These are phyloP conservation scores for Fusarium dlaminii DNA, from an alignment of 2,329 filamentous ascomycete genomes.

Conservation along the genomic window DNA sequence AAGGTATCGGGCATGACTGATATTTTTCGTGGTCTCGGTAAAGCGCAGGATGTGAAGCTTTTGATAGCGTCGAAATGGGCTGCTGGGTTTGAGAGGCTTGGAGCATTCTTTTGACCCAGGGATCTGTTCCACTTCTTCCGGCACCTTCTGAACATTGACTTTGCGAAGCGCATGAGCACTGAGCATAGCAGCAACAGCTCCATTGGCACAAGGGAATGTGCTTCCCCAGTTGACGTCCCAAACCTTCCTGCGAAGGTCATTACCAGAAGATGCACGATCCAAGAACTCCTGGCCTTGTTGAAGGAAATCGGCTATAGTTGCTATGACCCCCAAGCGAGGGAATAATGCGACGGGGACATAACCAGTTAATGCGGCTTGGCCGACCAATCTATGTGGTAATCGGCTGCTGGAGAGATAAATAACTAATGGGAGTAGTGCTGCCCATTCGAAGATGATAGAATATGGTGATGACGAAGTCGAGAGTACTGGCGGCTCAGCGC, in stretches of 20 bases:
- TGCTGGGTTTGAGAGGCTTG: not conserved
- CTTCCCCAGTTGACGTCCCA: not conserved
- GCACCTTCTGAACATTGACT: not conserved
- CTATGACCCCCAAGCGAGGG: not conserved
- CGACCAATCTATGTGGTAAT: not conserved
- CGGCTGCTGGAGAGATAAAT: not conserved
- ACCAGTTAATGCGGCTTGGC: not conserved
- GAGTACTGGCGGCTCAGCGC: not conserved
- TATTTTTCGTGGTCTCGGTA: not conserved
- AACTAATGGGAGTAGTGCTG: not conserved
- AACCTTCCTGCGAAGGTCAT: not conserved
- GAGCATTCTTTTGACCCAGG: not conserved
- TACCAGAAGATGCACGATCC: not conserved
- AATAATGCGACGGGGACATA: not conserved
- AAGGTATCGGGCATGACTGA: not conserved
- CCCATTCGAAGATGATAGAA: not conserved
- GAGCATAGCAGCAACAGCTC: not conserved
- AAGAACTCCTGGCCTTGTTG: not conserved
- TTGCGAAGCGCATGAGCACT: not conserved
- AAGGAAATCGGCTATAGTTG: not conserved
- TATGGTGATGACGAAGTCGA: not conserved
- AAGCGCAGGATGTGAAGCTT: not conserved
- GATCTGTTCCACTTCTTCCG: not conserved
- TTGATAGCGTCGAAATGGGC: not conserved
- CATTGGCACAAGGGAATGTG: not conserved